phyloP scores from a whole-genome alignment of 139 green algal species.

The Micractinium conductrix region DNA sequence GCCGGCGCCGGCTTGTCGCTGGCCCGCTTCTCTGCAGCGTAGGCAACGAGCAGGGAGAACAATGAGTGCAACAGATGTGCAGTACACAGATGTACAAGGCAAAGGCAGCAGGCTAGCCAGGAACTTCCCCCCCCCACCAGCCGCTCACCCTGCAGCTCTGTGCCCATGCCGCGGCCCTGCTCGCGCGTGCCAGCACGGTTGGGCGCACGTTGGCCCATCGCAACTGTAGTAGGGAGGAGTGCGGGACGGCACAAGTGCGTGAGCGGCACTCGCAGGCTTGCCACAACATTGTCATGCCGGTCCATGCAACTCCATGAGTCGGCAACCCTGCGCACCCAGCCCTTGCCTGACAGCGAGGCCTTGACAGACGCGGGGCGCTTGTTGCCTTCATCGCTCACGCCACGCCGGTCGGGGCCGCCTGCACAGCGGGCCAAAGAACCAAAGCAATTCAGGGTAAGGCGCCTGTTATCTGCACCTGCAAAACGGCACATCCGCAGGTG shows the following conservation, averaged over 20 bases:
- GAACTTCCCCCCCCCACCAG: not conserved
- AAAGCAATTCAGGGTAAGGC: not conserved
- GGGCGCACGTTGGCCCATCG: conserved; percentile 91
- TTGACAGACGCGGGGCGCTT: conserved; percentile 91
- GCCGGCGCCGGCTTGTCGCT: too few species aligned
- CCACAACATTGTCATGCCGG: not conserved
- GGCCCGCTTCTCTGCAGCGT: too few species aligned
- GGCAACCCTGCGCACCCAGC: too few species aligned
- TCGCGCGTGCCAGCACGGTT: conserved; percentile 81
- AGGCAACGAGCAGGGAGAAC: not conserved
- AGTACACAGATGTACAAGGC: not conserved
- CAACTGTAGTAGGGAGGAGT: conserved; percentile 56
- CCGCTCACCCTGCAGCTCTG: conserved; percentile 30
- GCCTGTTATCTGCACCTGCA: too few species aligned
- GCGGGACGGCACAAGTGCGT: too few species aligned
- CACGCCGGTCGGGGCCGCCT: conserved; percentile 80
- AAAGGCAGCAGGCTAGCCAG: not conserved
- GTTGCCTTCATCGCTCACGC: conserved; percentile 70
- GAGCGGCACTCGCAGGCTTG: not conserved
- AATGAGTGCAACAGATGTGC: not conserved
- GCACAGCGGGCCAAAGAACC: not conserved
- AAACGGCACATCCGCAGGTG: not conserved
- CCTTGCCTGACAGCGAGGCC: conserved; percentile 73
- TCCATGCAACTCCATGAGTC: not conserved
- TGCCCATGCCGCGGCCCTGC: conserved; percentile 57